Conservation (phyloP, 768 basidiomycete genomes). For the Chiua virens region DNA sequence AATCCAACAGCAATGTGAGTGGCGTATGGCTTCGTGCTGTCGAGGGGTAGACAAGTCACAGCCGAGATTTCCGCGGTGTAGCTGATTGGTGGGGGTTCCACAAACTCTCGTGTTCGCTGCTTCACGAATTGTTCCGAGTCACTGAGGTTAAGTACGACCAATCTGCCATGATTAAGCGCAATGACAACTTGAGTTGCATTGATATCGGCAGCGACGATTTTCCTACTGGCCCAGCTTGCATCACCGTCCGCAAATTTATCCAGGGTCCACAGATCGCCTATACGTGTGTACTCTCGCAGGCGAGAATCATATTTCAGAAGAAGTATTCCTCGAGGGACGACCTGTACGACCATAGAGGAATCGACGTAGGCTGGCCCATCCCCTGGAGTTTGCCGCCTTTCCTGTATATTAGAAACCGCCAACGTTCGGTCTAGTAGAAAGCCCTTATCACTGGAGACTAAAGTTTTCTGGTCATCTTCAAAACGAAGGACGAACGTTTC, state of each 20-base stretch:
- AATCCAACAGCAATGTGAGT: constrained; percentile 62
- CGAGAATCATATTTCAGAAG: constrained; percentile 56
- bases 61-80: constrained; percentile 61
- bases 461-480: constrained; percentile 25
- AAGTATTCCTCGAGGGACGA: constrained; percentile 56
- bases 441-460: constrained; percentile 37
- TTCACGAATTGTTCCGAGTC: constrained; percentile 36
- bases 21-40: constrained; percentile 47
- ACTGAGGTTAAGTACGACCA: constrained; percentile 52
- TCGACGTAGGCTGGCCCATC: constrained; percentile 34
- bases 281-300: constrained; percentile 41
- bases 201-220: constrained; percentile 67
- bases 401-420: constrained; percentile 57
- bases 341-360: constrained; percentile 67
- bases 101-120: constrained; percentile 24
- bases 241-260: constrained; percentile 27
- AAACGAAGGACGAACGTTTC: constrained; percentile 57
- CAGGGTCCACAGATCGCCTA: constrained; percentile 42
- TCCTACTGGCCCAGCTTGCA: constrained; percentile 30
- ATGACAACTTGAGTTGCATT: constrained; percentile 69
- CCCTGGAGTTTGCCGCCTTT: constrained; percentile 14
- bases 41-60: constrained; percentile 61
- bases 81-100: constrained; percentile 14
- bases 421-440: constrained; percentile 60
- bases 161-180: constrained; percentile 52